Evolutionary conservation across 2,329 filamentous ascomycete species (phyloP).

Genomic region (Fusarium sp.): DNA sequence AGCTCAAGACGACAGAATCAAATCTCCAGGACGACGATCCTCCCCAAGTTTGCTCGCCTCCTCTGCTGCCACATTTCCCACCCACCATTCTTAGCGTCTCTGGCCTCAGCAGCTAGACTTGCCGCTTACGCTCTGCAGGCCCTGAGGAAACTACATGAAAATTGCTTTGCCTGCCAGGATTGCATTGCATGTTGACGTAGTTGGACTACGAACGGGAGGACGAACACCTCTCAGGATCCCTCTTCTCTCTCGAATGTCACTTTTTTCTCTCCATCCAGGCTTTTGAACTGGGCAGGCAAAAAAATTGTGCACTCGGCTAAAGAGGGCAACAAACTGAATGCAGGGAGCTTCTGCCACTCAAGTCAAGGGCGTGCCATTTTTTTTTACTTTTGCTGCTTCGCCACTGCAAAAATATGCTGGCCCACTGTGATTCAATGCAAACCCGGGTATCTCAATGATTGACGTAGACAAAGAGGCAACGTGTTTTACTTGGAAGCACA

Average conservation of each 20-base stretch:
- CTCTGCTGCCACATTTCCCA: background rate
- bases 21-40: background rate
- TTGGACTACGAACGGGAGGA: background rate
- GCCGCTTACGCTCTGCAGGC: background rate
- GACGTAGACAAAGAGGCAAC: background rate
- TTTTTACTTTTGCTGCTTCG: constrained; percentile 11
- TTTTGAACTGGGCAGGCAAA: background rate
- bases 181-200: background rate
- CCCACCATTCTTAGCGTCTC: background rate
- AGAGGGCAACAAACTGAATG: constrained; percentile 3
- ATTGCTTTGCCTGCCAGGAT: background rate
- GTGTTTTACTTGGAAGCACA: background rate
- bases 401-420: background rate
- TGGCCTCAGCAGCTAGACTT: background rate
- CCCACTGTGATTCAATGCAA: background rate
- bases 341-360: constrained; percentile 7
- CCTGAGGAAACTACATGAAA: background rate
- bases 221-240: background rate
- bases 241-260: constrained; percentile 1
- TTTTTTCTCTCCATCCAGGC: background rate
- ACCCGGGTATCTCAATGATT: background rate
- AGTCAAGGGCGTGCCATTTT: constrained; percentile 4
- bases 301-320: background rate
- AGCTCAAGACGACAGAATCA: background rate
- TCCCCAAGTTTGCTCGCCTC: constrained; percentile 5